A percentile compares a stretch with the other conserved stretches of the same genome.
Evolutionary conservation across 108 stramenopile species (phyloP).

Genomic region (Nitzschia inconspicua): DNA sequence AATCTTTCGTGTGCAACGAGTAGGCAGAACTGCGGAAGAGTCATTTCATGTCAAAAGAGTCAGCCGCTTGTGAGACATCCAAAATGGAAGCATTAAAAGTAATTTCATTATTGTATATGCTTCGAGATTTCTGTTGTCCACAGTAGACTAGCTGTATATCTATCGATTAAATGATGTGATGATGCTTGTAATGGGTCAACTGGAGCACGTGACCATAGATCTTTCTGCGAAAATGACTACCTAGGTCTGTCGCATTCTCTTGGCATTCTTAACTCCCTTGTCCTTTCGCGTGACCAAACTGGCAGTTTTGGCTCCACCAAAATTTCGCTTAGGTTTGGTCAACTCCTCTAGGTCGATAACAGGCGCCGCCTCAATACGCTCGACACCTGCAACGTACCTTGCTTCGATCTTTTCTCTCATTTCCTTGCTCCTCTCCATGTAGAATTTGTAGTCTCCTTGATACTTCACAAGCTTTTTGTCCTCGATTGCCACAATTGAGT

Average conservation of each 20-base stretch:
- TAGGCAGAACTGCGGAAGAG: neutral
- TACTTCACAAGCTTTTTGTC: conserved; percentile 82
- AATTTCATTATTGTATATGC: no score
- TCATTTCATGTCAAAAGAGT: neutral
- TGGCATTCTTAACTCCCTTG: conserved; percentile 98
- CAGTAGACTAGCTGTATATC: no score
- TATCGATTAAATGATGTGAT: no score
- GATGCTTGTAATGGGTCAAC: no score
- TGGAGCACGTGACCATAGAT: no score
- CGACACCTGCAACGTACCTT: conserved; percentile 71
- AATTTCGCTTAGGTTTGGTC: conserved; percentile 77
- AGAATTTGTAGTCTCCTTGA: conserved; percentile 94
- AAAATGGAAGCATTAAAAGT: no score
- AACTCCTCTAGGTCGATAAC: conserved; percentile 62
- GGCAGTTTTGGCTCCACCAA: conserved; percentile 89
- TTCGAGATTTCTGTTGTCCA: no score
- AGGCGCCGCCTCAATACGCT: conserved; percentile 71
- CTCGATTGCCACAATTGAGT: conserved; percentile 91
- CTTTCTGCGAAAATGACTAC: no score
- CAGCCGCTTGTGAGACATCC: neutral
- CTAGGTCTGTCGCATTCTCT: conserved; percentile 47
- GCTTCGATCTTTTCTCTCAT: conserved; percentile 88
- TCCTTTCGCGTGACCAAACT: conserved; percentile 78
- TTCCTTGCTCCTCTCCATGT: conserved; percentile 82
- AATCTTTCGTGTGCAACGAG: neutral